phyloP scores from a whole-genome alignment of 2,329 filamentous ascomycete genomes.

The Monosporascus cannonballus region DNA sequence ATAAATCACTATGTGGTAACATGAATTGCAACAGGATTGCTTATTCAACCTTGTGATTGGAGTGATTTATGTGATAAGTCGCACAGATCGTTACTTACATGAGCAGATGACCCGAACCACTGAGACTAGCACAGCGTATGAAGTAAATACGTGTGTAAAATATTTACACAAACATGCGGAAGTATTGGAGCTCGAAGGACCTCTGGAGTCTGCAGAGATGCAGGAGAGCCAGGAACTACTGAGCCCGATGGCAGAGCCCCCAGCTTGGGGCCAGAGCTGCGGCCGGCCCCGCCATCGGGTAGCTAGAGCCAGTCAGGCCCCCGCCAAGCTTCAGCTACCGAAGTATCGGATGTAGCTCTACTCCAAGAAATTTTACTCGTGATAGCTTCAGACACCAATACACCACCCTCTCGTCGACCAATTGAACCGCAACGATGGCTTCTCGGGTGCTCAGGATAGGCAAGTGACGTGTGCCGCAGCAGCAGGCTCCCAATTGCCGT shows the following conservation, averaged over 20 bases:
- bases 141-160: no score
- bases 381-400: constrained; percentile 5
- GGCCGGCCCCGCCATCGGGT: background rate
- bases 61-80: no score
- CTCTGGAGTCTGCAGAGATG: background rate
- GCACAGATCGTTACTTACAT: no score
- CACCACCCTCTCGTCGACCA: constrained; percentile 8
- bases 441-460: constrained; percentile 63
- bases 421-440: constrained; percentile 45
- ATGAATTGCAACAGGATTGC: no score
- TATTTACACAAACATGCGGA: background rate
- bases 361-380: constrained; percentile 1
- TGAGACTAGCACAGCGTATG: no score
- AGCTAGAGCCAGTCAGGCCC: background rate
- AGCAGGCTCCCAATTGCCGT: background rate
- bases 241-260: background rate
- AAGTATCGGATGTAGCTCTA: background rate
- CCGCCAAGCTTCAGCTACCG: no score
- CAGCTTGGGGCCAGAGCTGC: background rate
- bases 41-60: no score
- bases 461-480: constrained; percentile 28
- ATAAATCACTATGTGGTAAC: no score
- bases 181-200: background rate
- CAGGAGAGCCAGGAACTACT: background rate
- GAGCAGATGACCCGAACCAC: no score